Evolutionary conservation across 148 eudicot species (phyloP), one percentile per base, ranked within the genome.

Genomic region (Fagopyrum tataricum): DNA sequence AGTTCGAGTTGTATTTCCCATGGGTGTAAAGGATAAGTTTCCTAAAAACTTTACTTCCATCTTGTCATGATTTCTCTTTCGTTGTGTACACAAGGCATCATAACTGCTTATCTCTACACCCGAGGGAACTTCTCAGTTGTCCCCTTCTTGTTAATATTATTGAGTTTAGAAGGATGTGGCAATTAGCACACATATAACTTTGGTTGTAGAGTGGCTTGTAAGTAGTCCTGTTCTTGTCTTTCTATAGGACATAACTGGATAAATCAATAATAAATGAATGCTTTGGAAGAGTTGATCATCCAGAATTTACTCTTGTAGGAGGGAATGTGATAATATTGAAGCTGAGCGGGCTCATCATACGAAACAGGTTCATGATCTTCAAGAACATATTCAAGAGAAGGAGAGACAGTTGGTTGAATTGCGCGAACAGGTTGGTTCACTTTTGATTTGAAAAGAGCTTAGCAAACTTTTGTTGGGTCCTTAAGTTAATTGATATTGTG

Each of bases 311-410:
- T 67, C 10, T 31, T 76, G 77, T 84, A 96, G 99, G 85, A 87
- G 92, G 78, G 99, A 92, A 75, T 91, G 85, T 80, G 97, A 96
- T 81, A 90, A 71, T 67, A 82, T 89, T 77, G 97, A 96, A 82
- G 96, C 91, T 77, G 97, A 96, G 85, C 87, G 91, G 81, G 84
- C 84, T 51, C 99, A 92, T 64, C 96, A 87, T 75, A 84, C 91
- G 53, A 81, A 90, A 73, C 97, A 92, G 82, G 84, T 96, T 67
- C 97, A 89, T 80, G 99, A 96, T 6, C 86, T 92, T 78, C 97
- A 96, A 82, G 99, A 90, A 75, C 97, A 88, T 79, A 73, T 88
- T 75, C 96, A 96, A 74, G 99, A 90, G 49, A 92, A 92, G 79
- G 97, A 96, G 70, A 83, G 89, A 73, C 96, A 86, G 80, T 75